Percentiles rank a stretch among this genome's conserved stretches.
These are phyloP conservation scores for Mycena maculata DNA, from an alignment of 768 basidiomycete species.

Conservation along the genomic window DNA sequence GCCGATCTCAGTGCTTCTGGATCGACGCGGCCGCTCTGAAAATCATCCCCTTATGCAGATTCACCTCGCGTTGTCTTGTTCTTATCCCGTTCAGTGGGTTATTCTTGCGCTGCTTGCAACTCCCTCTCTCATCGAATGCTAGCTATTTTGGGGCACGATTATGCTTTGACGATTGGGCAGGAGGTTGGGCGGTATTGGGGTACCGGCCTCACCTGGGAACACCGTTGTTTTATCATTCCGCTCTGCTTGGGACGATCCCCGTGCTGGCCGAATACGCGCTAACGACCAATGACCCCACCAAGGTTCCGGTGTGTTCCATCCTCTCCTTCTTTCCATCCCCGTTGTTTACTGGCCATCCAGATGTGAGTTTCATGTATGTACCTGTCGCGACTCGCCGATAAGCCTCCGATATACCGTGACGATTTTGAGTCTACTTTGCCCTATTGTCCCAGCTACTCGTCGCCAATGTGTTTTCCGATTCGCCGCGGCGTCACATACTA, in stretches of 20 bases:
- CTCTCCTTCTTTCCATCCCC: not conserved
- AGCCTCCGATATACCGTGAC: too few species aligned
- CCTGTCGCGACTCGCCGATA: too few species aligned
- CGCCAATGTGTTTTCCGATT: constrained; percentile 17
- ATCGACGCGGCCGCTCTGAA: not conserved
- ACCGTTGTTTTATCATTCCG: constrained; percentile 38
- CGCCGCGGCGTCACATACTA: too few species aligned
- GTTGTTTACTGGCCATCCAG: not conserved
- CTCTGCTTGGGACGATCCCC: constrained; percentile 36
- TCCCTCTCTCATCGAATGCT: not conserved
- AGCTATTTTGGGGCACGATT: constrained; percentile 51
- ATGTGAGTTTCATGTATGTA: not conserved
- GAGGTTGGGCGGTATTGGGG: constrained; percentile 50
- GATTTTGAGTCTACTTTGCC: constrained; percentile 7
- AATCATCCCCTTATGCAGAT: not conserved
- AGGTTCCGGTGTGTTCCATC: not conserved
- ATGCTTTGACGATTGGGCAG: constrained; percentile 43
- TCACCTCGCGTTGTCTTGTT: constrained; percentile 12
- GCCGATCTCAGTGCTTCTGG: constrained; percentile 4
- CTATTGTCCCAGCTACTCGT: constrained; percentile 24
- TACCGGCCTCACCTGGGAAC: constrained; percentile 30
- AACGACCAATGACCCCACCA: constrained; percentile 16
- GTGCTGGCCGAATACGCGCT: constrained; percentile 20
- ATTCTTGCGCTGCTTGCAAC: too few species aligned
- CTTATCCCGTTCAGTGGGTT: constrained; percentile 9